phyloP scores from a whole-genome alignment of 2,329 filamentous ascomycete species.

The Rugonectria rugulosa region DNA sequence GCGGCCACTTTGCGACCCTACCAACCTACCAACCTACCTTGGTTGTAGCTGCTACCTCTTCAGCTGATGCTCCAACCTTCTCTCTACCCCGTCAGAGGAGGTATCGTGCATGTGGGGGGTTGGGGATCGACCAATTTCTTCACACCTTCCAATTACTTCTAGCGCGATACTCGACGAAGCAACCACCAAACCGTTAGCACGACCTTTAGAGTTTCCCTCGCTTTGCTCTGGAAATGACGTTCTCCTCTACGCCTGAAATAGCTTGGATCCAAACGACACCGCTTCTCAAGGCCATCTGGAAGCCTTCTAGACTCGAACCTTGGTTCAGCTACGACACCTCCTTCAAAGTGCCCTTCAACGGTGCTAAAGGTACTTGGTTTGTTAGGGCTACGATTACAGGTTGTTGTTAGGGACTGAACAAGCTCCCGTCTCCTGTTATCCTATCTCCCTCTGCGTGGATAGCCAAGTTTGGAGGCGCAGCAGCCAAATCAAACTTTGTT shows the following conservation, averaged over 20 bases:
- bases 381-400: too few relatives aligned
- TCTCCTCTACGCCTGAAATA: not conserved
- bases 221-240: not conserved
- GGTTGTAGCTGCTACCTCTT: not conserved
- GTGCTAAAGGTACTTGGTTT: too few relatives aligned
- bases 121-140: not conserved
- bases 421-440: too few relatives aligned
- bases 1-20: conserved; percentile 12
- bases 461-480: too few relatives aligned
- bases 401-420: not conserved
- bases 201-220: not conserved
- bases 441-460: too few relatives aligned
- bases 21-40: too few relatives aligned
- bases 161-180: not conserved
- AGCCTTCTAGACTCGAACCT: conserved; percentile 25
- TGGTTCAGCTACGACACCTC: conserved; percentile 6
- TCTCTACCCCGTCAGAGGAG: conserved; percentile 1
- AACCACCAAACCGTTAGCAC: not conserved
- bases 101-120: conserved; percentile 1
- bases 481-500: conserved; percentile 20
- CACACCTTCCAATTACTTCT: not conserved
- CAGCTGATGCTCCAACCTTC: not conserved
- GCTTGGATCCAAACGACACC: not conserved
- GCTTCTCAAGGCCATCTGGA: conserved; percentile 14
- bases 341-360: too few relatives aligned